phyloP scores from a whole-genome alignment of 495 filamentous ascomycete species.

The Paragyromitra xinjiangensis region DNA sequence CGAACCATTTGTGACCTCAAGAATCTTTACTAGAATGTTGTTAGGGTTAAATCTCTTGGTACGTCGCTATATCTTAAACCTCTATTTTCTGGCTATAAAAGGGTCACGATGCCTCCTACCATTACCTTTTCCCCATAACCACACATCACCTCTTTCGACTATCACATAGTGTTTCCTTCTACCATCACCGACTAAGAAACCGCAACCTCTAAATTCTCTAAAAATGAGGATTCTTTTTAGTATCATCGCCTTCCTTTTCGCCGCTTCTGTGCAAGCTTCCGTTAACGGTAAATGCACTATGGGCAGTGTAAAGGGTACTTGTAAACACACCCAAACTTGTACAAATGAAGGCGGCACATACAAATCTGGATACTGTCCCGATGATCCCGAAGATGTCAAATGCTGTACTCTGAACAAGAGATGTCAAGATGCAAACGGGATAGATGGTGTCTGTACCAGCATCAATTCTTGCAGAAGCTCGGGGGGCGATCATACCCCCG shows the following conservation, averaged over 20 bases:
- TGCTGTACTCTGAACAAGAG: constrained; percentile 57
- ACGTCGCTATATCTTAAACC: neutral
- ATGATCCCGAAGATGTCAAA: constrained; percentile 58
- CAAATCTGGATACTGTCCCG: constrained; percentile 58
- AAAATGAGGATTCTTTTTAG: constrained; percentile 20
- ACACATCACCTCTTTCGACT: neutral
- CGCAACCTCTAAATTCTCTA: neutral
- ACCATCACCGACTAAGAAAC: neutral
- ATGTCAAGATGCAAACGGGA: too few species aligned
- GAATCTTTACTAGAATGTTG: neutral
- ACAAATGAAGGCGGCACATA: constrained; percentile 57
- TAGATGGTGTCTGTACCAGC: too few species aligned
- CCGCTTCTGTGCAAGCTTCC: constrained; percentile 55
- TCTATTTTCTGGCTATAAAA: neutral
- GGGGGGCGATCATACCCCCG: too few species aligned
- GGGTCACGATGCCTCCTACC: neutral
- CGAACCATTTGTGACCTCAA: neutral
- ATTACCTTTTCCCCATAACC: neutral
- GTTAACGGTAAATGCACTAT: constrained; percentile 59
- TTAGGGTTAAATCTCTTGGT: neutral
- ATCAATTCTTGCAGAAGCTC: too few species aligned
- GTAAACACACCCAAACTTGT: constrained; percentile 58
- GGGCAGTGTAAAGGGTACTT: constrained; percentile 58
- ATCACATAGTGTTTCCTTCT: neutral
- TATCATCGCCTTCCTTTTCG: constrained; percentile 43